Evolutionary conservation across 1,139 yeast species (phyloP), one percentile per base, ranked within the genome.

Genomic region (Arxiozyma slooffiae): DNA sequence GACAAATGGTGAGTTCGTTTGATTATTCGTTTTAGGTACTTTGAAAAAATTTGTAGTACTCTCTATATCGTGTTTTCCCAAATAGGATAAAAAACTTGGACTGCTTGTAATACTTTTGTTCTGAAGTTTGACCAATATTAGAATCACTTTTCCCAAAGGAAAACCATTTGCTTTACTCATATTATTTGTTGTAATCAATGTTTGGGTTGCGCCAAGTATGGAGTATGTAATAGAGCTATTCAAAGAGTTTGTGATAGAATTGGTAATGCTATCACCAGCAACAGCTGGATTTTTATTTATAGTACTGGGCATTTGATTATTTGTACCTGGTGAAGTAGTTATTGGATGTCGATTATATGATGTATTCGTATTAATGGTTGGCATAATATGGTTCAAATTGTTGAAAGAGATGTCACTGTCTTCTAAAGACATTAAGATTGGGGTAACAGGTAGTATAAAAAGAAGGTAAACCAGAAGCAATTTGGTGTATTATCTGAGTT

Each of bases 51-150:
- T 21, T 30, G 20, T 30, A 21, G 26, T 16, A 20, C 16, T 30
- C 3, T 20, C 38, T 30, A 11, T 30, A 21, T n/a, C 11, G 24
- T 24, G 41, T n/a, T 26, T 34, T 11, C 34, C 44, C 17, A 46
- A 22, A 16, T 24, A 30, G 14, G 44, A 11, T 14, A 30, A 24
- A 2, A 42, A 14, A 17, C 22, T 40, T 8, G 41, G 5, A 16
- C 42, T 39, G 18, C 40, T 21, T 9, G 48, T 24, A n/a, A 23
- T 43, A 6, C 36, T 47, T 30, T 52, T 53, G 18, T 40, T 37
- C n/a, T 44, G 22, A 17, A 48, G 38, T 23, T 52, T 51, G 8
- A 48, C 18, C 4, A 51, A 52, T 7, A 54, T 50, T 8, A 54
- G 51, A 7, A 49, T 42, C 41, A 48, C 42, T 14, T 22, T 39